Conservation (phyloP, 176 grass and related monocot genomes). For the Aegilops longissima region DNA sequence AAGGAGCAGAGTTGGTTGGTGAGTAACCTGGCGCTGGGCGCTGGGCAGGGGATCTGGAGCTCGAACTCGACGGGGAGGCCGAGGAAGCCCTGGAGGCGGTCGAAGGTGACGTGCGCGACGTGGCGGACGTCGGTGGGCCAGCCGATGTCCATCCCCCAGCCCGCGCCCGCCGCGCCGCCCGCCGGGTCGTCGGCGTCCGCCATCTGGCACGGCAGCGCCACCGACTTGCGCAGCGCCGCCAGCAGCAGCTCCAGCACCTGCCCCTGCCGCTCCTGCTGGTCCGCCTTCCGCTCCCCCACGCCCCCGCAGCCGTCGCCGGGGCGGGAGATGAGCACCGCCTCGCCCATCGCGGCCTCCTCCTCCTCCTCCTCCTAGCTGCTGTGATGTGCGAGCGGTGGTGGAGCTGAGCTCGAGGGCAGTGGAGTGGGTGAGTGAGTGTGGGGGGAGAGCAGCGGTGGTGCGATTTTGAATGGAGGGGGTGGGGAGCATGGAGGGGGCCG, state of each 20-base stretch:
- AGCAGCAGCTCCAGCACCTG: conserved; percentile 23
- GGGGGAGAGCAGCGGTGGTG: not conserved
- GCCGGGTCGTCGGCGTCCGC: conserved; percentile 21
- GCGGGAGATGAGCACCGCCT: not conserved
- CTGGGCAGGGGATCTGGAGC: conserved; percentile 74
- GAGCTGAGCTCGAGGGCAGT: not conserved
- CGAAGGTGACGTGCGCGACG: conserved; percentile 96
- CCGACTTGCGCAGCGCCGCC: conserved; percentile 11
- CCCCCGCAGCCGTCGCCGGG: not conserved
- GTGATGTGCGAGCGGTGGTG: not conserved
- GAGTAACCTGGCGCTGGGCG: conserved; percentile 58
- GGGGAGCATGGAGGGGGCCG: not conserved
- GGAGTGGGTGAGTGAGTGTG: not conserved
- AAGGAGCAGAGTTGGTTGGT: too few relatives aligned
- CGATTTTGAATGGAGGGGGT: not conserved
- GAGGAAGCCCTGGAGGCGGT: conserved; percentile 89
- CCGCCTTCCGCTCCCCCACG: not conserved
- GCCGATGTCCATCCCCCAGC: conserved; percentile 67
- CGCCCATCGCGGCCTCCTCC: not conserved
- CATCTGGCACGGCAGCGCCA: conserved; percentile 14
- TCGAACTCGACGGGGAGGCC: conserved; percentile 92
- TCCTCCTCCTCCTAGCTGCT: not conserved
- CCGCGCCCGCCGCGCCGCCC: not conserved
- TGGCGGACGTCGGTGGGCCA: conserved; percentile 92
- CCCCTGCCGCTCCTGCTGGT: not conserved